Conservation (phyloP, 441 rosid species). For the Hypseocharis bilobata region DNA sequence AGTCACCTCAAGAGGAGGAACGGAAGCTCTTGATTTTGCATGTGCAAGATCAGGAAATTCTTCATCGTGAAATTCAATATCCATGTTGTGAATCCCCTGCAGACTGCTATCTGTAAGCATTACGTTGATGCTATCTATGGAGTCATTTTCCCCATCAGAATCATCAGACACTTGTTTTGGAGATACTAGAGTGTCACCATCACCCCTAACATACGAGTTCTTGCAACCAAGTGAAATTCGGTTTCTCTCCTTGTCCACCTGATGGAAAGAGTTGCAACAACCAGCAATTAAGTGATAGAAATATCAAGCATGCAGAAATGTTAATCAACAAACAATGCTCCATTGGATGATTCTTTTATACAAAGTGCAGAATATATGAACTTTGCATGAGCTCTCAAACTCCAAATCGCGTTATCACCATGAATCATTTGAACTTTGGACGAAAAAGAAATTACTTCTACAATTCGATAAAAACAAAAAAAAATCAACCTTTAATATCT, state of each 20-base stretch:
- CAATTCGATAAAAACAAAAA: background rate
- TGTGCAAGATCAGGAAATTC: slow-evolving; percentile 44
- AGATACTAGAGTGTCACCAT: slow-evolving; percentile 24
- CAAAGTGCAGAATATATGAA: background rate
- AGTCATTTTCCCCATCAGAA: slow-evolving; percentile 33
- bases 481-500: slow-evolving; percentile 66
- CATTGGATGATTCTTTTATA: no score
- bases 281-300: slow-evolving; percentile 18
- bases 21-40: slow-evolving; percentile 60
- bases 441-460: background rate
- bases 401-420: background rate
- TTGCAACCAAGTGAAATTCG: slow-evolving; percentile 90
- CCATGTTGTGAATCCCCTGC: slow-evolving; percentile 26
- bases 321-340: background rate
- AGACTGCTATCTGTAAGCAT: slow-evolving; percentile 21
- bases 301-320: slow-evolving; percentile 7
- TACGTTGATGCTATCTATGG: slow-evolving; percentile 20
- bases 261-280: slow-evolving; percentile 19
- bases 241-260: slow-evolving; percentile 77
- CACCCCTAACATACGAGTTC: slow-evolving; percentile 38
- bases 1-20: slow-evolving; percentile 76
- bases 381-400: background rate
- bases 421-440: background rate
- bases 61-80: slow-evolving; percentile 34
- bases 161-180: slow-evolving; percentile 39